phyloP scores from a whole-genome alignment of 1,284 basidiomycete species.

The Phylloporus sp. region DNA sequence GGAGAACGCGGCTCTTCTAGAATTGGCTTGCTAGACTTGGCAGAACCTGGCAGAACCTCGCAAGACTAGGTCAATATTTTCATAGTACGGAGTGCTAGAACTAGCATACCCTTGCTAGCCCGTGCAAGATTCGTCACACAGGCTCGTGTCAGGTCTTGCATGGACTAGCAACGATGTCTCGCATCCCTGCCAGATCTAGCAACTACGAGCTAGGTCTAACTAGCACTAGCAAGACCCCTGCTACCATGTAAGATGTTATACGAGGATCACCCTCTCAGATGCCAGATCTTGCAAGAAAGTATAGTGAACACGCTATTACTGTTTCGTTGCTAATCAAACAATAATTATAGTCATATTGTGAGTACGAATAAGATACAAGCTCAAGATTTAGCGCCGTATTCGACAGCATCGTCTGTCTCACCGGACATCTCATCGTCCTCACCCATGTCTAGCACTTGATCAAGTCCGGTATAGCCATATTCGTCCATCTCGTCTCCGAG shows the following conservation, averaged over 20 bases:
- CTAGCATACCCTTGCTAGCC: background rate
- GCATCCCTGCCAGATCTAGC: background rate
- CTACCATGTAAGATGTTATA: too few species aligned
- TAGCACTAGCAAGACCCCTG: too few species aligned
- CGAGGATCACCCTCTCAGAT: too few species aligned
- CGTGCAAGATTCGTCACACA: background rate
- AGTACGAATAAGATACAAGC: too few species aligned
- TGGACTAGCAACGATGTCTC: background rate
- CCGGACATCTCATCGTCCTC: background rate
- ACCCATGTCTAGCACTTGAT: conserved; percentile 7
- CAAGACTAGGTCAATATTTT: background rate
- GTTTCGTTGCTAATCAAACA: too few species aligned
- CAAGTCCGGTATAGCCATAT: conserved; percentile 8
- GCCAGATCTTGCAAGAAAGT: too few species aligned
- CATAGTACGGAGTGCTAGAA: background rate
- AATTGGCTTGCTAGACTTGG: background rate
- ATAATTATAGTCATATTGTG: too few species aligned
- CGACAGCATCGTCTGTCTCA: too few species aligned
- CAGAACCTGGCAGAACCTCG: background rate
- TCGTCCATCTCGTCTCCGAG: conserved; percentile 16
- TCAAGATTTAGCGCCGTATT: too few species aligned
- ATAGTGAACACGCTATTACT: too few species aligned
- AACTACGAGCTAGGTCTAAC: too few species aligned
- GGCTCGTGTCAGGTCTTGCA: background rate
- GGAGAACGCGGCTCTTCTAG: background rate